A percentile compares a stretch with the other conserved stretches of the same genome.
phyloP scores from a whole-genome alignment of 2,329 filamentous ascomycete genomes.

The Dothideomycetes sp. region DNA sequence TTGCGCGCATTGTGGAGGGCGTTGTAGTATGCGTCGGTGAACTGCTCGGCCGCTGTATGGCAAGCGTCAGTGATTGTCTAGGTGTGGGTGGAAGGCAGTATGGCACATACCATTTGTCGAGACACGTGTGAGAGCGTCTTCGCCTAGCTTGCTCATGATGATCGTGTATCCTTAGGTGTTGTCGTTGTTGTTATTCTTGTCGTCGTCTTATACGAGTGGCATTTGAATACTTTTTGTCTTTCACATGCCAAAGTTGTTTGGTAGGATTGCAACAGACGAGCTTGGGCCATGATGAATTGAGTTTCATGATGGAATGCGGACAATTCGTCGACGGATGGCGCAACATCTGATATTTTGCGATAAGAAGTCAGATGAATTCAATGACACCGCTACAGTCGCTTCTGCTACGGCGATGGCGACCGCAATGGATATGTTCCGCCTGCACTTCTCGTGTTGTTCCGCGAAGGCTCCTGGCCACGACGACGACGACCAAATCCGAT shows the following conservation, averaged over 20 bases:
- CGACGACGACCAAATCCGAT: conserved; percentile 12
- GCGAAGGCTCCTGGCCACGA: conserved; percentile 13
- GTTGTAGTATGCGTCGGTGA: conserved; percentile 66
- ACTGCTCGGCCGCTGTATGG: conserved; percentile 55
- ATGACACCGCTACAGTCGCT: conserved; percentile 27
- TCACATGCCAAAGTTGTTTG: conserved; percentile 6
- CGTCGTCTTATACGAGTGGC: too few species aligned
- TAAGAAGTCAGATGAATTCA: background rate
- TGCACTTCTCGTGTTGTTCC: conserved; percentile 1
- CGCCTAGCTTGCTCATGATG: conserved; percentile 4
- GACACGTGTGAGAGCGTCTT: conserved; percentile 15
- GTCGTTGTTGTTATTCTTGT: too few species aligned
- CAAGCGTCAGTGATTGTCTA: background rate
- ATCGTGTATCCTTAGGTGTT: background rate
- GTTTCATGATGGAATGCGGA: too few species aligned
- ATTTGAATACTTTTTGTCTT: too few species aligned
- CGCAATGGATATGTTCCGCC: conserved; percentile 25
- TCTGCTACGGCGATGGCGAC: conserved; percentile 26
- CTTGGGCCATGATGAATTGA: conserved; percentile 1
- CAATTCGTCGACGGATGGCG: too few species aligned
- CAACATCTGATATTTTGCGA: too few species aligned
- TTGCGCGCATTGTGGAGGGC: conserved; percentile 54
- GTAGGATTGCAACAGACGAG: background rate
- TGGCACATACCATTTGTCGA: conserved; percentile 14
- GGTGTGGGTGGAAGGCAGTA: too few species aligned